A percentile compares a stretch with the other conserved stretches of the same genome.
phyloP scores from a whole-genome alignment of 176 grass and related monocot species.

The Thalia dealbata region DNA sequence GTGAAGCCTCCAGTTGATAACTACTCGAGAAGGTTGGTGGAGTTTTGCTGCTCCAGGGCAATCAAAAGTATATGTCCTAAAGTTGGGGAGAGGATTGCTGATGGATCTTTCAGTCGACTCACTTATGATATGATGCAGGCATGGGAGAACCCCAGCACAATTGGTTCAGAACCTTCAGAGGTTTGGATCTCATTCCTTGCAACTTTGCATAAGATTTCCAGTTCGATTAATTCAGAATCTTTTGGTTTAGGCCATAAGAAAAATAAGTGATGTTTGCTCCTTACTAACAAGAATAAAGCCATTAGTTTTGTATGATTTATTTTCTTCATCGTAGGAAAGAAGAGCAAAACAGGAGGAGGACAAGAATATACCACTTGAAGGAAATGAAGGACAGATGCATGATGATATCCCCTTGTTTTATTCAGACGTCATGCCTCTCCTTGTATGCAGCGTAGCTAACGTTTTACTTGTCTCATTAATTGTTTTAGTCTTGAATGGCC shows the following conservation, averaged over 20 bases:
- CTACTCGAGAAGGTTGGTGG: slow-evolving; percentile 72
- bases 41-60: slow-evolving; percentile 59
- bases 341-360: slow-evolving; percentile 78
- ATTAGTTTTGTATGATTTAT: neutral
- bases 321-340: slow-evolving; percentile 44
- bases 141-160: slow-evolving; percentile 52
- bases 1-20: slow-evolving; percentile 47
- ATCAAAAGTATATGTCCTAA: slow-evolving; percentile 33
- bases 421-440: slow-evolving; percentile 91
- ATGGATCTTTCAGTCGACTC: slow-evolving; percentile 52
- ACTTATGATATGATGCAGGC: slow-evolving; percentile 96
- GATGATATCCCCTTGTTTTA: slow-evolving; percentile 82
- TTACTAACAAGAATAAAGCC: neutral
- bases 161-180: slow-evolving; percentile 32
- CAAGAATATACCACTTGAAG: slow-evolving; percentile 34
- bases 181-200: slow-evolving; percentile 23
- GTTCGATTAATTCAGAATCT: neutral
- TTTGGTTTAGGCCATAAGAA: neutral
- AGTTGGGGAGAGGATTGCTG: slow-evolving; percentile 46
- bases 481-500: neutral
- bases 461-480: neutral
- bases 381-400: slow-evolving; percentile 42
- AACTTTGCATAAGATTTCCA: too few species aligned
- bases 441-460: slow-evolving; percentile 35
- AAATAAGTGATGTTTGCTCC: neutral